Evolutionary conservation across 441 rosid species (phyloP).

Genomic region (Pelargonium australe): DNA sequence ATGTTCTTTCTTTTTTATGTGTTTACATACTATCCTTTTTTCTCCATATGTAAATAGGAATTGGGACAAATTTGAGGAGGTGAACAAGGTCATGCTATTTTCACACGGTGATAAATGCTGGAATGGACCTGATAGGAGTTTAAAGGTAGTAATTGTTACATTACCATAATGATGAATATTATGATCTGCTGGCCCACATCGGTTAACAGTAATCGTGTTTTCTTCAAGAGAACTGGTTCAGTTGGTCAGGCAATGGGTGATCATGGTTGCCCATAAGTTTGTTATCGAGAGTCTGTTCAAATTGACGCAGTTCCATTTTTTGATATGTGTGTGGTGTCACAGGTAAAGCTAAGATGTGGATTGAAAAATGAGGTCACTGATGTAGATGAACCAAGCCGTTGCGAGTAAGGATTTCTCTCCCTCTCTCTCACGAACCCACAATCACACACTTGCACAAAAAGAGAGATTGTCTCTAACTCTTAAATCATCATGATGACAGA

Average conservation of each 20-base stretch:
- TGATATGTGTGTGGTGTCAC: conserved; percentile 8
- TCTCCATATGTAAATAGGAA: conserved; percentile 33
- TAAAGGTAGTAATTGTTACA: conserved; percentile 45
- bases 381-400: conserved; percentile 95
- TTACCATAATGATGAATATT: background rate
- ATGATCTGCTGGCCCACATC: background rate
- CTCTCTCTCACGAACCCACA: background rate
- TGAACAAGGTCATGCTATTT: conserved; percentile 57
- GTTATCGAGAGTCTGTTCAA: no score
- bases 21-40: background rate
- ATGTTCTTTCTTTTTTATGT: background rate
- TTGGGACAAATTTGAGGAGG: conserved; percentile 84
- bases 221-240: no score
- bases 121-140: conserved; percentile 94
- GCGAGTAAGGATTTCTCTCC: conserved; percentile 59
- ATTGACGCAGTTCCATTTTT: background rate
- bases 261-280: background rate
- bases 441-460: background rate
- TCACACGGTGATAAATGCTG: conserved; percentile 83
- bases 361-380: conserved; percentile 68
- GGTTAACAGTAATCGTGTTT: background rate
- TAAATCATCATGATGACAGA: conserved; percentile 32
- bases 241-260: no score
- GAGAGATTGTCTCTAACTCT: background rate
- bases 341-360: conserved; percentile 87